Base-by-base conservation (phyloP, 2,329 filamentous ascomycete genomes). In the Talaromyces funiculosus region DNA sequence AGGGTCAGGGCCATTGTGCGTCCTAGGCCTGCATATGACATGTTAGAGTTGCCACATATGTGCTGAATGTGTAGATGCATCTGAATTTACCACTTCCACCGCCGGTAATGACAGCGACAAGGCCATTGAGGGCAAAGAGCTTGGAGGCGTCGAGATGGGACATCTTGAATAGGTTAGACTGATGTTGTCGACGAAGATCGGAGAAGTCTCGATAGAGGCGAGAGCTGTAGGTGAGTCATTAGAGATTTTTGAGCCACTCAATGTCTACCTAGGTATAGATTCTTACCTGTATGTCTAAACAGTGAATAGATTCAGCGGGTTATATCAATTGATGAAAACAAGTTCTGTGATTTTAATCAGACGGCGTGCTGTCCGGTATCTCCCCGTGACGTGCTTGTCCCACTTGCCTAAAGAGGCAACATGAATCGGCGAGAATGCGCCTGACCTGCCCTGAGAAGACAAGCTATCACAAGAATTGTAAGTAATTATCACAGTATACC, bases 71-170 rank as follows among this genome's bases (percentile, higher is more conserved):
- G n/a, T 33, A 16, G 42, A 29, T 18, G 3, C 18, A 65, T 73
- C 53, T 63, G 3, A 18, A 65, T 73, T 54, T 63, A 85, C 83
- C 84, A 61, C 82, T 81, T 24, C 84, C 84, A 29, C 84, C 85
- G 3, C 85, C 84, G 0, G 85, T 87, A 59, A 87, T 77, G 33
- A 86, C 78, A 3, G 82, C 84, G 3, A 87, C 82, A 12, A 87
- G 73, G 18, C 82, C 83, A 14, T 64, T 57, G 31, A 61, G 42
- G n/a, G 51, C 42, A 24, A 63, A 63, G 12, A 63, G 54, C 33
- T 59, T 43, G 22, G 55, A 49, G 7, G 35, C 59, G 22, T 61
- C 43, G 20, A 61, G 56, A 53, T 59, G 56, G 12, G 56, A 38
- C 56, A 59, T 59, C 10, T 31, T 45, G 37, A 18, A 5, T 1